A percentile compares a stretch with the other conserved stretches of the same genome.
Conservation (phyloP, 2,329 filamentous ascomycete species). For the Magnaporthiopsis incrustans region DNA sequence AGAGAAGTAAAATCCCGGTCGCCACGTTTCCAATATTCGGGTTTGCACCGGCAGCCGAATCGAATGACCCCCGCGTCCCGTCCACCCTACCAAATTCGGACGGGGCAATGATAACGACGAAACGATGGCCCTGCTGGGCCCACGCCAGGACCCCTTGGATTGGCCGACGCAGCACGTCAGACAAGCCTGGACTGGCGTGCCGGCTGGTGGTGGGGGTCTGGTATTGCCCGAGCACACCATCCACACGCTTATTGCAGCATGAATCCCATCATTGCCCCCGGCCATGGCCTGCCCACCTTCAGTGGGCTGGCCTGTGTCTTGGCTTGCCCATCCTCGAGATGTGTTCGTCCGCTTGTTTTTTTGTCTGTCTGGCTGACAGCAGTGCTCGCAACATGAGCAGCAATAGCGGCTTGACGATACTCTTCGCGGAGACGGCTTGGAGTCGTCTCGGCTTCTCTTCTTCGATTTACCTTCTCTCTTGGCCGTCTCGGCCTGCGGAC, state of each 20-base stretch:
- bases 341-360: background rate
- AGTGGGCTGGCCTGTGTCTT: background rate
- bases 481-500: background rate
- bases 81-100: no score
- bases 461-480: no score
- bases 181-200: background rate
- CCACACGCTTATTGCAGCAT: background rate
- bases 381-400: background rate
- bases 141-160: background rate
- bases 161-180: background rate
- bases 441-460: background rate
- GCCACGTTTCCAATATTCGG: background rate
- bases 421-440: background rate
- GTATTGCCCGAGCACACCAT: background rate
- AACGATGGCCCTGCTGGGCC: conserved; percentile 14
- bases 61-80: no score
- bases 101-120: background rate
- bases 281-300: background rate
- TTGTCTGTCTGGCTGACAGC: background rate
- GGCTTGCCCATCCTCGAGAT: background rate
- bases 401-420: background rate
- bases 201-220: background rate
- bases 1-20: background rate
- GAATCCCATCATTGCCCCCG: background rate
- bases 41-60: background rate